These are phyloP conservation scores for Colletotrichum karsti DNA, from an alignment of 2,329 filamentous ascomycete species.

Conservation along the genomic window DNA sequence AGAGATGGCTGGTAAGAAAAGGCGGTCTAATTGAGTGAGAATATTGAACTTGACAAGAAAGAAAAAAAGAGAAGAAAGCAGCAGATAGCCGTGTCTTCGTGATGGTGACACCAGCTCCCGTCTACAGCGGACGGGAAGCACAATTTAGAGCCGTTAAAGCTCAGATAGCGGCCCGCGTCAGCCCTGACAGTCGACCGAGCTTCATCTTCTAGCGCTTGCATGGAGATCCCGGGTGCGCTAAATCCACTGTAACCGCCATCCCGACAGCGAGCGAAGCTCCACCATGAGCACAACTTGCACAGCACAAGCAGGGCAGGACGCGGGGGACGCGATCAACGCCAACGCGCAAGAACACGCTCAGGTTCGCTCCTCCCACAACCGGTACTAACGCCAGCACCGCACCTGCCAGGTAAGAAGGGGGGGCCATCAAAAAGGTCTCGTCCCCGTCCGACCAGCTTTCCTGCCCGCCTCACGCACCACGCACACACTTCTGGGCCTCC, in stretches of 20 bases:
- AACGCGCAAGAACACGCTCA: conserved; percentile 32
- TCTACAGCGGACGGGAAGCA: neutral
- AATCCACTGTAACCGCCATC: neutral
- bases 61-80: neutral
- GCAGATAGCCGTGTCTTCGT: neutral
- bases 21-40: conserved; percentile 4
- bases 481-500: conserved; percentile 32
- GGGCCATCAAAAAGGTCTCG: conserved; percentile 38
- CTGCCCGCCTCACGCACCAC: neutral
- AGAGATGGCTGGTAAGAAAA: conserved; percentile 12
- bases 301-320: neutral
- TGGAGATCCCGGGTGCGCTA: neutral
- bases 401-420: neutral
- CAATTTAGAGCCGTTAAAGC: conserved; percentile 2
- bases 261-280: neutral
- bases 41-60: neutral
- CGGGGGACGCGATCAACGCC: conserved; percentile 12
- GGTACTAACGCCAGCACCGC: conserved; percentile 17
- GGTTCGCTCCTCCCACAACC: neutral
- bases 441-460: conserved; percentile 33
- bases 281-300: conserved; percentile 3
- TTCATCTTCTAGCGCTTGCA: neutral
- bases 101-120: neutral
- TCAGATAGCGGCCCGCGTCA: conserved; percentile 8
- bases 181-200: neutral